Evolutionary conservation across 495 filamentous ascomycete genomes (phyloP).

Genomic region (Rostrohypoxylon terebratum): DNA sequence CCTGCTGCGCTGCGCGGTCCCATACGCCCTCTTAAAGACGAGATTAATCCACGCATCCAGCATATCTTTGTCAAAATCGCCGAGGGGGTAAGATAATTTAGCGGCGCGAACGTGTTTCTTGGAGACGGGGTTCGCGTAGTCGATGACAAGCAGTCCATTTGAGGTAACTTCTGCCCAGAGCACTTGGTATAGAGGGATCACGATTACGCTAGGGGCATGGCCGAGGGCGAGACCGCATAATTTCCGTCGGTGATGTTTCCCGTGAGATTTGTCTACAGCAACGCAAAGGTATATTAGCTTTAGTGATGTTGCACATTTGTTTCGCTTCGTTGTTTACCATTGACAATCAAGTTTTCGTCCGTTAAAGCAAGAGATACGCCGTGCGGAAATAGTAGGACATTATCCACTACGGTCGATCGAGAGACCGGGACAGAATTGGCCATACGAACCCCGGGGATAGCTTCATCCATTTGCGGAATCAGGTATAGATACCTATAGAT

Average conservation of each 20-base stretch:
- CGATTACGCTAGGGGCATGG: slow-evolving; percentile 22
- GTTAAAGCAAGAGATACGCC: slow-evolving; percentile 36
- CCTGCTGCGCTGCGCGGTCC: slow-evolving; percentile 71
- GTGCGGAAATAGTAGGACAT: slow-evolving; percentile 29
- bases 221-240: slow-evolving; percentile 48
- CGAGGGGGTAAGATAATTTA: slow-evolving; percentile 69
- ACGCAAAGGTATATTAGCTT: slow-evolving; percentile 19
- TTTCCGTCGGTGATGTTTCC: slow-evolving; percentile 32
- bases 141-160: slow-evolving; percentile 69
- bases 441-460: background rate
- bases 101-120: slow-evolving; percentile 68
- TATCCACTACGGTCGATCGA: slow-evolving; percentile 3
- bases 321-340: slow-evolving; percentile 26
- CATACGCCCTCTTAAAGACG: slow-evolving; percentile 79
- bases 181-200: slow-evolving; percentile 83
- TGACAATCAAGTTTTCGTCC: slow-evolving; percentile 35
- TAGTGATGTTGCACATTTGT: background rate
- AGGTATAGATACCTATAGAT: background rate
- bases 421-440: background rate
- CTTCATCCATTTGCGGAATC: slow-evolving; percentile 27
- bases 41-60: slow-evolving; percentile 70
- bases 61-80: slow-evolving; percentile 47
- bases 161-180: slow-evolving; percentile 78
- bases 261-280: slow-evolving; percentile 35
- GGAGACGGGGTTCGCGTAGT: slow-evolving; percentile 71